phyloP scores from a whole-genome alignment of 1,284 basidiomycete species.

The Rhizoctonia solani region DNA sequence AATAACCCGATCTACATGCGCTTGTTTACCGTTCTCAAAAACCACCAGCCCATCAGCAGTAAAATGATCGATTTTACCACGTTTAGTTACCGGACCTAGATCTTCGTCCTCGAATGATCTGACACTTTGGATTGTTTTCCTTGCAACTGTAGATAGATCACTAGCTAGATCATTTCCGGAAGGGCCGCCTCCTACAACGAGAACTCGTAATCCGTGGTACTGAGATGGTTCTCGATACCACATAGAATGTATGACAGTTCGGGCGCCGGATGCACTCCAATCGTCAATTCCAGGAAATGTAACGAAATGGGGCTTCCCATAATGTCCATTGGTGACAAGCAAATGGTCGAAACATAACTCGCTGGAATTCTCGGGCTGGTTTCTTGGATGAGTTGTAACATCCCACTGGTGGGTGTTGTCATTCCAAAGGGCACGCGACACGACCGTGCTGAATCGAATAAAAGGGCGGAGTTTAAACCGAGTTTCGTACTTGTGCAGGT shows the following conservation, averaged over 20 bases:
- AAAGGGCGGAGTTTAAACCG: constrained; percentile 60
- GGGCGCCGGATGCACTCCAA: constrained; percentile 53
- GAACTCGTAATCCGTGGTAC: constrained; percentile 52
- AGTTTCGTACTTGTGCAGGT: constrained; percentile 63
- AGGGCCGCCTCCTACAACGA: constrained; percentile 72
- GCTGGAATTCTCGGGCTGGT: background rate
- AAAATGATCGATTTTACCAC: constrained; percentile 16
- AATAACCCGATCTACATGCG: constrained; percentile 59
- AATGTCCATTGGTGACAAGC: constrained; percentile 75
- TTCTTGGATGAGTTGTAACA: constrained; percentile 35
- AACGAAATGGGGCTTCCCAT: constrained; percentile 64
- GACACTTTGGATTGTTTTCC: constrained; percentile 59
- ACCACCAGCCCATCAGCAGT: constrained; percentile 17
- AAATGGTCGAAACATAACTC: constrained; percentile 57
- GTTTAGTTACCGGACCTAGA: background rate
- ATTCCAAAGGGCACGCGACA: constrained; percentile 46
- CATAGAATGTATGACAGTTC: constrained; percentile 60
- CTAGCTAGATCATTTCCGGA: constrained; percentile 68
- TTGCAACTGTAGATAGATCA: constrained; percentile 51
- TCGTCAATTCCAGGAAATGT: constrained; percentile 58
- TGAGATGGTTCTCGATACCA: constrained; percentile 62
- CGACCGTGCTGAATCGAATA: constrained; percentile 53
- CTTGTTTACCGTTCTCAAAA: constrained; percentile 23
- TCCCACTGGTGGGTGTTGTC: constrained; percentile 50
- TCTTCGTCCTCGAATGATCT: constrained; percentile 10